Evolutionary conservation across 1,139 yeast species (phyloP), one percentile per base, ranked within the genome.

Genomic region (Zygoascus meyerae): DNA sequence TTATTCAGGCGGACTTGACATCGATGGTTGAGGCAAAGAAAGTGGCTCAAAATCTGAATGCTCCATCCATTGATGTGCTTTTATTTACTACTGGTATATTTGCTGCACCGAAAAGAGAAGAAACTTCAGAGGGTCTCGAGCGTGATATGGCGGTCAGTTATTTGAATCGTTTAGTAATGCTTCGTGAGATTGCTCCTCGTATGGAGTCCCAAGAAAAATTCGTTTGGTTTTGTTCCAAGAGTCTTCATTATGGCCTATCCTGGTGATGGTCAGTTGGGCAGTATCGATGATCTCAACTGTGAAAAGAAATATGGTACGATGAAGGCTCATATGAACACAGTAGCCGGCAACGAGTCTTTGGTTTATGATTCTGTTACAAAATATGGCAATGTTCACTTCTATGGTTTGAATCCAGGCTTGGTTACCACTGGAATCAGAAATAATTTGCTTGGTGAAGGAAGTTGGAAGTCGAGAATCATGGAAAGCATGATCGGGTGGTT

Each of bases 321-420:
- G 35, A 33, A 33, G 35, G 35, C 35, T 14, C 35, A 33, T 15
- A 33, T 33, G 35, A 33, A 33, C 17, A 33, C 35, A n/a, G 35
- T 33, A 12, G 35, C 35, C 5, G 35, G 35, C 5, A 33, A 33
- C 12, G 35, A 33, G 17, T 3, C 35, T n/a, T 14, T 33, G 17
- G 35, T 33, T 9, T 33, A 33, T 16, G 35, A 33, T 12, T 5
- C 17, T 12, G 35, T 9, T 5, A 8, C 35, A n/a, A 33, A 15
- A 16, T 33, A 12, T 14, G 12, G 26, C 3, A 28, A 15, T 37
- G 31, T 37, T 7, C 41, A 37, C 26, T n/a, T 37, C 12, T 21
- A 21, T 28, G 41, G 33, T 7, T 12, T 18, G 5, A 33, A 33
- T 16, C 35, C 35, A n/a, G 35, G 35, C 5, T 12, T 14, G 17